phyloP scores from a whole-genome alignment of 192 early-diverging fungal species.

The Dispira simplex region DNA sequence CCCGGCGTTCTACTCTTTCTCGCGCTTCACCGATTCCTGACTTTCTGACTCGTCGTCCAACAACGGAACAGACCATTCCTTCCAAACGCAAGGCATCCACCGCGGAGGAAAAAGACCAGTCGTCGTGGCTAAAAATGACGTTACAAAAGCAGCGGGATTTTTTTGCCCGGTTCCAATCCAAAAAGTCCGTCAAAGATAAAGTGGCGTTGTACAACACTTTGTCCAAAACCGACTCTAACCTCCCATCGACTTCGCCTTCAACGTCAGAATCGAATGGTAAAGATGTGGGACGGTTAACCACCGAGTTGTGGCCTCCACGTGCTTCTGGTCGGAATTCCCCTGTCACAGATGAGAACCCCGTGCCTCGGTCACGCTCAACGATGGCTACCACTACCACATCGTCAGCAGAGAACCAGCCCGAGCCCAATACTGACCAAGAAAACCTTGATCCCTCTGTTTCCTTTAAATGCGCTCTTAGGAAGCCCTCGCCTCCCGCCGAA shows the following conservation, averaged over 20 bases:
- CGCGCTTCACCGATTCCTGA: background rate
- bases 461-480: background rate
- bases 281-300: background rate
- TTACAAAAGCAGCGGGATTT: background rate
- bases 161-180: background rate
- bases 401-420: background rate
- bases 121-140: background rate
- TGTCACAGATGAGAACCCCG: background rate
- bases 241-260: background rate
- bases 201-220: slow-evolving; percentile 3
- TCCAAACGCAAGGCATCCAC: background rate
- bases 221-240: background rate
- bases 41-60: too few species aligned
- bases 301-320: background rate
- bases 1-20: background rate
- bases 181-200: slow-evolving; percentile 8
- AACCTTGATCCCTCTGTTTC: background rate
- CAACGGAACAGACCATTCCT: background rate
- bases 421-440: background rate
- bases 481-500: background rate
- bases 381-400: background rate
- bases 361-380: background rate
- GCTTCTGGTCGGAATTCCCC: background rate
- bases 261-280: background rate
- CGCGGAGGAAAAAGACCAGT: background rate